Evolutionary conservation across 179 eudicot species (phyloP), one percentile per base, ranked within the genome.

Genomic region (Corrigiola litoralis): DNA sequence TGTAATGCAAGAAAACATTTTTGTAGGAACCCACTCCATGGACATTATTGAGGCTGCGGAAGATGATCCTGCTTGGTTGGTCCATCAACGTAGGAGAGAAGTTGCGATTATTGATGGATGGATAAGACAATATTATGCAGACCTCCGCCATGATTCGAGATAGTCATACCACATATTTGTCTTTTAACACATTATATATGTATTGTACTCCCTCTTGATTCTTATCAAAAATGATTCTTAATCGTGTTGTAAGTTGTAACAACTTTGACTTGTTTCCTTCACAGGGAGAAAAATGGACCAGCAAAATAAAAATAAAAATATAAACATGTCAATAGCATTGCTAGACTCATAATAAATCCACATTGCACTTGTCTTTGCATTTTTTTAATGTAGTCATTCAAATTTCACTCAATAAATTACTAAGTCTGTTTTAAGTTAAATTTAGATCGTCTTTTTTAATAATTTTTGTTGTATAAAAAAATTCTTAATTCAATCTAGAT

Each of bases 181-280:
- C n/a, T 34, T 57, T 6, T 11, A 16, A 23, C 7, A 23, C 31
- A 49, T 7, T 21, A 49, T 48, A n/a, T n/a, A n/a, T n/a, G n/a
- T n/a, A n/a, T n/a, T n/a, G n/a, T n/a, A n/a, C n/a, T n/a, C n/a
- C n/a, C n/a, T n/a, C n/a, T n/a, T n/a, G n/a, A n/a, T n/a, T n/a
- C n/a, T n/a, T n/a, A n/a, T n/a, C n/a, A n/a, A n/a, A n/a, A n/a
- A n/a, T n/a, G n/a, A n/a, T 69, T 44, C 49, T 47, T 40, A 17
- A 82, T 82, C 4, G 80, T 82, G 18, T 57, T n/a, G n/a, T n/a
- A n/a, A n/a, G n/a, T n/a, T n/a, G 50, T 73, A 80, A 48, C 88
- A 84, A 18, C 48, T 78, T 51, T 65, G 27, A 21, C 83, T 84
- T 13, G 66, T 61, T 47, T 76, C 81, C 85, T 84, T 61, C 7